Evolutionary conservation across 805 yeast species (phyloP), one percentile per base, ranked within the genome.

Genomic region (Candida ulmi): DNA sequence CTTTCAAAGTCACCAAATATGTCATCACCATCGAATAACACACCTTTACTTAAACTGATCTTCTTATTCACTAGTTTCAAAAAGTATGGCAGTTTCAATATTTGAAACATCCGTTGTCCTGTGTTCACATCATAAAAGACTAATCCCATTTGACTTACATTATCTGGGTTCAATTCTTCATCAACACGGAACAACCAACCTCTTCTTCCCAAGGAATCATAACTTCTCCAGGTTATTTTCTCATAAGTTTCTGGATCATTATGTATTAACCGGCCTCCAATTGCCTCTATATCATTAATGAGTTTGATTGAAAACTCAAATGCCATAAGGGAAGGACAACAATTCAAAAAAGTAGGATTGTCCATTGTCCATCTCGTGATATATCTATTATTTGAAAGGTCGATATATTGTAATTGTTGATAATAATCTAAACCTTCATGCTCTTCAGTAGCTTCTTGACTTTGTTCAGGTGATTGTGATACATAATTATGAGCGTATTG

Each of bases 101-200:
- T 63, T 21, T 62, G 57, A 17, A 66, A 59, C 17, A 79, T 72
- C 52, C 77, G 80, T 44, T 76, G 69, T 11, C 90, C 90, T 0
- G 84, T 74, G 23, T 72, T 69, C 35, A 76, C 62, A 60, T 83
- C 88, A 51, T 78, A 83, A 51, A 68, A 74, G 4, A 78, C 69
- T 37, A 78, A 59, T 5, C 63, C 60, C 18, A 50, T 39, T 9
- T 54, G 49, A 17, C 54, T 53, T 2, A 60, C 43, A 45, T 65
- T 63, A 18, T 57, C 69, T 8, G 58, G 58, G 40, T 66, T 66
- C 26, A 51, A 35, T 18, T 42, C 50, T 3, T 50, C 53, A 37
- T 64, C 66, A 15, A 66, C 61, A 52, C 72, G 76, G 58, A 78
- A 82, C 15, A 88, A 58, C 95, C 96, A 88, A 11, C 86, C 80